Evolutionary conservation across 169 alveolate species (phyloP), one percentile per base, ranked within the genome.

Genomic region (Plasmodium fragile): DNA sequence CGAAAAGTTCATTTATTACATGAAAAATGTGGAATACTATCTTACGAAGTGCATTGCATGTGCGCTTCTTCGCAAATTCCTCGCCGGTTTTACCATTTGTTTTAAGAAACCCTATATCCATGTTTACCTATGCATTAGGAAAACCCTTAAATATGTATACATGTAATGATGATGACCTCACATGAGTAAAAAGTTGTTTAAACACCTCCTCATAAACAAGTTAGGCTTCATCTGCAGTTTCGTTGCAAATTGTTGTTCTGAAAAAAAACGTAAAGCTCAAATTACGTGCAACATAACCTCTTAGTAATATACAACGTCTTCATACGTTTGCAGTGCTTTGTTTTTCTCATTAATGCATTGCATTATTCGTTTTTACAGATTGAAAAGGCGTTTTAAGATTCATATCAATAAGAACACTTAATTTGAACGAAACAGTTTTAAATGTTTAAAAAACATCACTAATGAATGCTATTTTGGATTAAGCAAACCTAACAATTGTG

Each of bases 311-410:
- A 34, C 32, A 11, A 34, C 55, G 4, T 45, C 22, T 41, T 77
- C 16, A 77, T n/a, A 77, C 52, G 13, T 77, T 34, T 34, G n/a
- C 34, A 77, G 25, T 77, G 69, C 30, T 77, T 77, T 77, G 83
- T 77, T 34, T 75, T 75, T 45, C 53, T n/a, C 3, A 41, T 77
- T 28, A 22, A 41, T 77, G 41, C 28, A 10, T 59, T 77, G 65
- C 25, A 34, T 6, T 77, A 77, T 36, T 77, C 83, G 11, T 18
- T 28, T 30, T 39, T 28, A 22, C 36, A 22, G 52, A 36, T 52
- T 13, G 53, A 39, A 77, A 77, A 41, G 4, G 65, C 13, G 22
- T 28, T 77, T 34, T 77, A 3, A 77, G 52, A 25, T 41, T 77
- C 55, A 77, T 18, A 45, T 32, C 55, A 77, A 77, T 59, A 59